phyloP scores from a whole-genome alignment of 129 eudicot species.

The Gnaphalium uliginosum region DNA sequence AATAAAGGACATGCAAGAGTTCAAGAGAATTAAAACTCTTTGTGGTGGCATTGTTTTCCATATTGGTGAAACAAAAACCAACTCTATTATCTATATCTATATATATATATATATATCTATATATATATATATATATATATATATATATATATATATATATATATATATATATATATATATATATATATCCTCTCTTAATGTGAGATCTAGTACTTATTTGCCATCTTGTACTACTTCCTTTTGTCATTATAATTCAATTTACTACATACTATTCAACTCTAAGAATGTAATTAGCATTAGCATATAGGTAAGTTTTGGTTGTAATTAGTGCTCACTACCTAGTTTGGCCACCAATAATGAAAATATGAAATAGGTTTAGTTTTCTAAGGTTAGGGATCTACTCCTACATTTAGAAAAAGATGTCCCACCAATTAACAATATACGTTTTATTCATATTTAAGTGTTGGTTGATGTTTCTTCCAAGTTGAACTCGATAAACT shows the following conservation, averaged over 20 bases:
- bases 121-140: conserved; percentile 23
- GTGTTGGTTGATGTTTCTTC: neutral
- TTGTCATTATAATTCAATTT: conserved; percentile 27
- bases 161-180: conserved; percentile 24
- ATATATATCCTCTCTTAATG: conserved; percentile 24
- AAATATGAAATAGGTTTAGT: conserved; percentile 26
- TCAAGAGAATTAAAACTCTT: conserved; percentile 39
- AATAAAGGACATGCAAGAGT: conserved; percentile 42
- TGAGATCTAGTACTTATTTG: conserved; percentile 33
- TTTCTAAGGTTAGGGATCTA: conserved; percentile 4
- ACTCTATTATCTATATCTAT: conserved; percentile 38
- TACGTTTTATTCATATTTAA: neutral
- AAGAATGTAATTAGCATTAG: conserved; percentile 8
- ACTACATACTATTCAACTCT: conserved; percentile 12
- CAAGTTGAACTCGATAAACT: neutral
- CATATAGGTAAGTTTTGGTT: conserved; percentile 24
- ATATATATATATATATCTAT: conserved; percentile 22
- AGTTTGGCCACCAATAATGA: conserved; percentile 20
- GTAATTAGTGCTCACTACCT: conserved; percentile 13
- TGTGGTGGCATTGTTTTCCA: conserved; percentile 36
- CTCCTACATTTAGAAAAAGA: conserved; percentile 12
- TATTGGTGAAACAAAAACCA: conserved; percentile 37
- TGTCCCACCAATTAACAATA: neutral
- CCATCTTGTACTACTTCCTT: conserved; percentile 26
- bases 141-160: conserved; percentile 23